These are phyloP conservation scores for Zoysia pacifica DNA, from an alignment of 176 grass and related monocot genomes.

Conservation along the genomic window DNA sequence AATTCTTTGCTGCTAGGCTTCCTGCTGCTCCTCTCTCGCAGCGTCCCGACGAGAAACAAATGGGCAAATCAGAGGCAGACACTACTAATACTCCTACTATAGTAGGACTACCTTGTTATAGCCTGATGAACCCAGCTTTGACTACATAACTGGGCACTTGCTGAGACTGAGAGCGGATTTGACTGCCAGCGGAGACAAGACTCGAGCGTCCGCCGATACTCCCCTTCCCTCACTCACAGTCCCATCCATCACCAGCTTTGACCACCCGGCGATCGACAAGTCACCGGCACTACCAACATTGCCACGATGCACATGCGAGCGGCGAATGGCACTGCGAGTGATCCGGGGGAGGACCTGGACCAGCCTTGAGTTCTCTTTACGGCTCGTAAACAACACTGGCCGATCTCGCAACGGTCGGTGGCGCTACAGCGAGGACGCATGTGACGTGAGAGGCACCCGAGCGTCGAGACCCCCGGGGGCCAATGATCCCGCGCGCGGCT, in stretches of 20 bases:
- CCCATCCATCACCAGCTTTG: background rate
- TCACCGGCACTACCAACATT: too few relatives aligned
- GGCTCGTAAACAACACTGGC: too few relatives aligned
- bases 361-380: too few relatives aligned
- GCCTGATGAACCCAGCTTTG: background rate
- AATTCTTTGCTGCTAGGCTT: background rate
- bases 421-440: slow-evolving; percentile 35
- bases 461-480: background rate
- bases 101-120: background rate
- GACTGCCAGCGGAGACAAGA: background rate
- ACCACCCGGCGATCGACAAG: too few relatives aligned
- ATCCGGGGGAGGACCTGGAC: too few relatives aligned
- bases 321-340: too few relatives aligned
- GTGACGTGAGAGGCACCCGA: slow-evolving; percentile 17
- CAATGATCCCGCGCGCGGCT: background rate
- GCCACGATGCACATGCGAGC: too few relatives aligned
- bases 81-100: too few relatives aligned
- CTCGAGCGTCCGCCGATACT: background rate
- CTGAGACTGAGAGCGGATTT: slow-evolving; percentile 5
- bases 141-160: slow-evolving; percentile 1
- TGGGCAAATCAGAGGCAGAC: background rate
- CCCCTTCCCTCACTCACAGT: background rate
- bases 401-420: slow-evolving; percentile 17
- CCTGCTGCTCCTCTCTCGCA: too few relatives aligned
- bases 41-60: background rate